Percentiles rank a stretch among this genome's conserved stretches.
Evolutionary conservation across 1,139 yeast genomes (phyloP).

Genomic region (Debaryomyces sp.): DNA sequence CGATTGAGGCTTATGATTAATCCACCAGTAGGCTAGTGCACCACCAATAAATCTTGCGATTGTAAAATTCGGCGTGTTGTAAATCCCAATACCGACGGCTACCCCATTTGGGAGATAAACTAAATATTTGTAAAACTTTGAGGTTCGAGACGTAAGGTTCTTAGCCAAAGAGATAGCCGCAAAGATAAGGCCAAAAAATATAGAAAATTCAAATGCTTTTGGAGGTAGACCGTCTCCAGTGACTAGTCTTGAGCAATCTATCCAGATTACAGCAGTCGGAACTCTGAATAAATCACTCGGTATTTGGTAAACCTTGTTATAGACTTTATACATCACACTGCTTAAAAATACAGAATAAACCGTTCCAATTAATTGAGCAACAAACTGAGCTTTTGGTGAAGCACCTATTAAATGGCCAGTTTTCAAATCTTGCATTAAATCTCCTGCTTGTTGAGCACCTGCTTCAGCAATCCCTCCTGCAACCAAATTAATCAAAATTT

Average conservation of each 20-base stretch:
- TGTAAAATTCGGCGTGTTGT: slow-evolving; percentile 91
- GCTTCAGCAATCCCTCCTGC: slow-evolving; percentile 99
- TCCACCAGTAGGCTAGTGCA: slow-evolving; percentile 65
- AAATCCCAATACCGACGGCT: slow-evolving; percentile 96
- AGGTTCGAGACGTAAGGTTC: slow-evolving; percentile 48
- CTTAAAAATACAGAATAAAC: slow-evolving; percentile 79
- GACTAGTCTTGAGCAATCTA: slow-evolving; percentile 90
- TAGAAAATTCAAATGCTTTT: slow-evolving; percentile 65
- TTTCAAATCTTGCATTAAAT: slow-evolving; percentile 93
- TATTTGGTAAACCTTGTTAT: slow-evolving; percentile 78
- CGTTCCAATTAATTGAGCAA: slow-evolving; percentile 89
- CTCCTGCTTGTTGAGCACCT: slow-evolving; percentile 99
- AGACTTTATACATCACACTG: slow-evolving; percentile 78
- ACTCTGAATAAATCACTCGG: slow-evolving; percentile 82
- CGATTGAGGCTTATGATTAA: slow-evolving; percentile 33
- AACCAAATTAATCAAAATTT: slow-evolving; percentile 79
- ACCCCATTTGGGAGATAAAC: slow-evolving; percentile 86
- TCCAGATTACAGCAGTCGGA: slow-evolving; percentile 96
- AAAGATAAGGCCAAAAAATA: slow-evolving; percentile 68
- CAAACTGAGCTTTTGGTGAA: slow-evolving; percentile 87
- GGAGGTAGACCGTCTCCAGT: slow-evolving; percentile 92
- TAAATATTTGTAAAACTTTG: slow-evolving; percentile 44
- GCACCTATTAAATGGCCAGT: slow-evolving; percentile 94
- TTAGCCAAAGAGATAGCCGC: slow-evolving; percentile 69
- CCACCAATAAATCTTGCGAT: slow-evolving; percentile 94